Evolutionary conservation across 305 asterid species (phyloP), one percentile per base, ranked within the genome.

Genomic region (Fraxinus velutina): DNA sequence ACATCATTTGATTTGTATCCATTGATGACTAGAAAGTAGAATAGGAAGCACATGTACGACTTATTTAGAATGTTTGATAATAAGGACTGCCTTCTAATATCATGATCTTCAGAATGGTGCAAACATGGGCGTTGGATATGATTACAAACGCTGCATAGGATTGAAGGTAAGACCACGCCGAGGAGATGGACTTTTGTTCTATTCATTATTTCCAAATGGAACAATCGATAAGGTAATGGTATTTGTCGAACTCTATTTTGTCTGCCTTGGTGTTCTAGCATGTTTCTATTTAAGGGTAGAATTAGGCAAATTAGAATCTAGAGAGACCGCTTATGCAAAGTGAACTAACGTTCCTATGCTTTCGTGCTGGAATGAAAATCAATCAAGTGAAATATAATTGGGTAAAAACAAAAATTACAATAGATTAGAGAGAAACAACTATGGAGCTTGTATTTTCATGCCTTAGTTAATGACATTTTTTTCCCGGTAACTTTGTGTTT

Each of bases 171-270:
- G 84, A 84, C 97, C 98, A 72, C 90, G 90, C 47, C 84, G 84
- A 86, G 97, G 98, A 83, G 98, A 93, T 70, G 98, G 97, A 52
- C 91, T 93, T 85, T 89, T 93, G 64, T 92, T 93, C 91, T 93
- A 91, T 64, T 93, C 98, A 6, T 77, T 90, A 33, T 81, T 84
- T 62, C 91, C 91, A 79, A 93, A 93, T 70, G 93, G 93, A 70
- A 93, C 98, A 64, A 89, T 90, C 30, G 96, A 93, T 85, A 80
- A 78, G 85, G 97, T 93, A 80, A 85, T 17, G 80, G 42, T 52
- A 47, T 71, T 39, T 33, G 0, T 57, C 70, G 33, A 13, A 4
- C 22, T 50, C 50, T 29, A 17, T 17, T 30, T 75, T 47, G 27
- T 55, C 70, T 24, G 64, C 0, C 70, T 13, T 52, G 32, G 22